phyloP scores from a whole-genome alignment of 2,329 filamentous ascomycete species.

The Blumeria hordei region DNA sequence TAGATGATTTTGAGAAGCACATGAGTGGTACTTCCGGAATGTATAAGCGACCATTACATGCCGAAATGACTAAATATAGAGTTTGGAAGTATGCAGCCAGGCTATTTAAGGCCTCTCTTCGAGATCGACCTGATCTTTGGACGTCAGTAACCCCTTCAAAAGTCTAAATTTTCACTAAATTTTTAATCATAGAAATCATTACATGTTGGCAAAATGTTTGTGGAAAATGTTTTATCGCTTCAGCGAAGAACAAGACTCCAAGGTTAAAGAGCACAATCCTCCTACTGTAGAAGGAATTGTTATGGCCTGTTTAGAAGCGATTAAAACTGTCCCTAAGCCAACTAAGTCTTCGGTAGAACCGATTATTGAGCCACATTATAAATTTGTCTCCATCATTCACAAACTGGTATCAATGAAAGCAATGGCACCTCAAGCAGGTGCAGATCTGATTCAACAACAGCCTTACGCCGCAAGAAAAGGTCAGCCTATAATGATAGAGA shows the following conservation, averaged over 20 bases:
- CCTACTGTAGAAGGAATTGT: conserved; percentile 23
- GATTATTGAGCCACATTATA: conserved; percentile 49
- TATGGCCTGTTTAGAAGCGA: conserved; percentile 30
- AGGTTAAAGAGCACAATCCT: conserved; percentile 13
- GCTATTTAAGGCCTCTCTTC: conserved; percentile 33
- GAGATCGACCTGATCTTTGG: conserved; percentile 36
- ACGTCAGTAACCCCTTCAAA: conserved; percentile 20
- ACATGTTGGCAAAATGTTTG: conserved; percentile 44
- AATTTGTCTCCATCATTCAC: conserved; percentile 40
- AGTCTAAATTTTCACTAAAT: neutral
- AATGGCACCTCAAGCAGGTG: conserved; percentile 11
- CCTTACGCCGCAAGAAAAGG: conserved; percentile 13
- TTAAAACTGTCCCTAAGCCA: conserved; percentile 34
- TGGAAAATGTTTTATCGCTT: conserved; percentile 42
- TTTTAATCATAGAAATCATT: conserved; percentile 27
- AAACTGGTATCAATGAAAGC: conserved; percentile 28
- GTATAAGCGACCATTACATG: conserved; percentile 31
- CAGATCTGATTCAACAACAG: conserved; percentile 15
- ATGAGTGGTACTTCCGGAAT: conserved; percentile 29
- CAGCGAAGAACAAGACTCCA: conserved; percentile 17
- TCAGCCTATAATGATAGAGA: conserved; percentile 9
- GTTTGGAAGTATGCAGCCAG: conserved; percentile 40
- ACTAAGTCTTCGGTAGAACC: conserved; percentile 36
- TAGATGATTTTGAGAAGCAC: conserved; percentile 36
- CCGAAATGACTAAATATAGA: conserved; percentile 30